Evolutionary conservation across 495 filamentous ascomycete genomes (phyloP).

Genomic region (Platismatia glauca): DNA sequence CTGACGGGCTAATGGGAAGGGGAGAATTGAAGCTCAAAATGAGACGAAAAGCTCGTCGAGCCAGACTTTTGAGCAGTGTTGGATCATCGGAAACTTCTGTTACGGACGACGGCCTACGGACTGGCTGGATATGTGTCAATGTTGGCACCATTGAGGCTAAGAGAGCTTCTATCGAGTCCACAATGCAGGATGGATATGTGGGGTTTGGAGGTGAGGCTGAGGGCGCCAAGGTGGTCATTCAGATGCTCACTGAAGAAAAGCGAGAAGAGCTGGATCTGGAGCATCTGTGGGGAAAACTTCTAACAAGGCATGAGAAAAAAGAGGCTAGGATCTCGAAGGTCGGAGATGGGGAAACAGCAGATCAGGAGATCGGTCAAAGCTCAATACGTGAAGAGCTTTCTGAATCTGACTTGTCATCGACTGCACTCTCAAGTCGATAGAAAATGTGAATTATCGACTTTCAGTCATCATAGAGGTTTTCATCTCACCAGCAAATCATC

Average conservation of each 20-base stretch:
- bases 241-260: conserved; percentile 83
- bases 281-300: conserved; percentile 56
- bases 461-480: background rate
- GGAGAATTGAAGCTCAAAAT: conserved; percentile 87
- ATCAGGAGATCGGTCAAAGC: conserved; percentile 20
- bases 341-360: conserved; percentile 24
- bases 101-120: conserved; percentile 69
- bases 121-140: conserved; percentile 95
- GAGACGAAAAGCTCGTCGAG: conserved; percentile 66
- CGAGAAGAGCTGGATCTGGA: conserved; percentile 78
- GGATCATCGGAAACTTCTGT: conserved; percentile 42
- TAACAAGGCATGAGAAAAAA: conserved; percentile 37
- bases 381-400: conserved; percentile 2
- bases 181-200: conserved; percentile 40
- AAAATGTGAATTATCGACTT: conserved; percentile 21
- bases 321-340: conserved; percentile 25
- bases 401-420: conserved; percentile 13
- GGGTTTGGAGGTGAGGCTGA: conserved; percentile 61
- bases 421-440: conserved; percentile 27
- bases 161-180: conserved; percentile 34
- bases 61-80: conserved; percentile 58
- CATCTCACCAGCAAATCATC: background rate
- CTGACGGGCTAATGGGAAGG: conserved; percentile 81
- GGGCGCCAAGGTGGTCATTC: conserved; percentile 66
- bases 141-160: conserved; percentile 55